Evolutionary conservation across 768 basidiomycete genomes (phyloP).

Genomic region (Pulveroboletus sp.): DNA sequence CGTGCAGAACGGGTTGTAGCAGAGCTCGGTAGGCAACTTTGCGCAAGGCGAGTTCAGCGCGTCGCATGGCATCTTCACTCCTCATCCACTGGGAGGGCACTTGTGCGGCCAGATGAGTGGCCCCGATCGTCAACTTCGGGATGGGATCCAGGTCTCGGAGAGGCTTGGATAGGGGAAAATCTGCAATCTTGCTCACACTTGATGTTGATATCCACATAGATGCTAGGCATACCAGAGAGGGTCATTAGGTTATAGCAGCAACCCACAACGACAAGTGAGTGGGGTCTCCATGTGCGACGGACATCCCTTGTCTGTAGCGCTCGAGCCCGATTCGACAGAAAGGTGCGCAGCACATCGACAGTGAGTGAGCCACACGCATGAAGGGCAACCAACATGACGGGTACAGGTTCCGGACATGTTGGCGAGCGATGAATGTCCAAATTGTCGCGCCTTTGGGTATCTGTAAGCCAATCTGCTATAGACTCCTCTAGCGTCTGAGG

Average conservation of each 20-base stretch:
- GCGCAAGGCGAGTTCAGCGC: conserved; percentile 49
- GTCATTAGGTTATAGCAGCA: conserved; percentile 77
- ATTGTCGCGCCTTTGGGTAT: neutral
- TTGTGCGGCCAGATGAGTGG: conserved; percentile 68
- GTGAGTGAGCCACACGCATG: conserved; percentile 77
- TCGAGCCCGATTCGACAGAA: conserved; percentile 30
- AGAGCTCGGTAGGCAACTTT: conserved; percentile 74
- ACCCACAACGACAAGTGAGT: conserved; percentile 58
- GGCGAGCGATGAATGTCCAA: neutral
- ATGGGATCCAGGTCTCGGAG: conserved; percentile 16
- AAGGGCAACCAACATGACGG: conserved; percentile 61
- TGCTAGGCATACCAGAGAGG: conserved; percentile 36
- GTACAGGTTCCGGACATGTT: conserved; percentile 20
- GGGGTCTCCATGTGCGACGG: conserved; percentile 42
- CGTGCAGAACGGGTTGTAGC: conserved; percentile 35
- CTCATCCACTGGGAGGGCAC: conserved; percentile 59
- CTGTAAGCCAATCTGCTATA: conserved; percentile 50
- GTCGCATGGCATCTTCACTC: conserved; percentile 27
- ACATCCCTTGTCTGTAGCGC: conserved; percentile 1
- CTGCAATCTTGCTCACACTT: conserved; percentile 27
- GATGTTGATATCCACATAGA: neutral
- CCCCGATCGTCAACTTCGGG: conserved; percentile 33
- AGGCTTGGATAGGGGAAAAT: conserved; percentile 49
- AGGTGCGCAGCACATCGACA: conserved; percentile 57
- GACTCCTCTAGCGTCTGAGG: conserved; percentile 41